phyloP scores from a whole-genome alignment of 495 filamentous ascomycete genomes.

The Evernia prunastri region DNA sequence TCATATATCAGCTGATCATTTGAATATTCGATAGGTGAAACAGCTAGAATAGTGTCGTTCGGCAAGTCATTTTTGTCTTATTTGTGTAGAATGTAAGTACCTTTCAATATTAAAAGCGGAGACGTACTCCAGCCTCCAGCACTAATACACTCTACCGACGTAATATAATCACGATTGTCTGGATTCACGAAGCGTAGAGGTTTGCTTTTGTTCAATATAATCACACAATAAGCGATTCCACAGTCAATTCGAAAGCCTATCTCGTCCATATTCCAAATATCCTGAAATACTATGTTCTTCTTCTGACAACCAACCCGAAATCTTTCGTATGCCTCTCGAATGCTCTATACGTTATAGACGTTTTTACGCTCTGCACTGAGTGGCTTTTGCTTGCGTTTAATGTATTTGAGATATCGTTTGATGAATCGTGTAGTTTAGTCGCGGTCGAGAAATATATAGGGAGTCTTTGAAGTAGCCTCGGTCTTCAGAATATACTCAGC shows the following conservation, averaged over 20 bases:
- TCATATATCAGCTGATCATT: background rate
- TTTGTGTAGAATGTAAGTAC: conserved; percentile 3
- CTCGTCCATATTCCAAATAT: background rate
- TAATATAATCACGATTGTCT: conserved; percentile 20
- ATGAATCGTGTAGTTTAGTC: too few species aligned
- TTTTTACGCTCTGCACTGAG: too few species aligned
- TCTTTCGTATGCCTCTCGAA: too few species aligned
- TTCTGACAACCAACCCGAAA: background rate
- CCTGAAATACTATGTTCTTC: background rate
- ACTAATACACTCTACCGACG: conserved; percentile 13
- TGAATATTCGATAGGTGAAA: background rate
- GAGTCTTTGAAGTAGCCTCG: too few species aligned
- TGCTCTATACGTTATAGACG: too few species aligned
- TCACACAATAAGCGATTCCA: background rate
- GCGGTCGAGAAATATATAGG: too few species aligned
- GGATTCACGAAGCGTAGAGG: conserved; percentile 5
- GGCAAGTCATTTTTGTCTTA: background rate
- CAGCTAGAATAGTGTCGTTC: background rate
- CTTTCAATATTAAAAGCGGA: conserved; percentile 15
- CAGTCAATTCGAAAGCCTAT: background rate
- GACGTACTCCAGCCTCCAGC: conserved; percentile 10
- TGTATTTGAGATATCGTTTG: too few species aligned
- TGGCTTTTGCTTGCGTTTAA: too few species aligned
- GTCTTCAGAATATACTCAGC: too few species aligned
- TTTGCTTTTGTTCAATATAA: background rate